Base-by-base conservation (phyloP, 345 rosid genomes). In the Streptanthus diversifolius region DNA sequence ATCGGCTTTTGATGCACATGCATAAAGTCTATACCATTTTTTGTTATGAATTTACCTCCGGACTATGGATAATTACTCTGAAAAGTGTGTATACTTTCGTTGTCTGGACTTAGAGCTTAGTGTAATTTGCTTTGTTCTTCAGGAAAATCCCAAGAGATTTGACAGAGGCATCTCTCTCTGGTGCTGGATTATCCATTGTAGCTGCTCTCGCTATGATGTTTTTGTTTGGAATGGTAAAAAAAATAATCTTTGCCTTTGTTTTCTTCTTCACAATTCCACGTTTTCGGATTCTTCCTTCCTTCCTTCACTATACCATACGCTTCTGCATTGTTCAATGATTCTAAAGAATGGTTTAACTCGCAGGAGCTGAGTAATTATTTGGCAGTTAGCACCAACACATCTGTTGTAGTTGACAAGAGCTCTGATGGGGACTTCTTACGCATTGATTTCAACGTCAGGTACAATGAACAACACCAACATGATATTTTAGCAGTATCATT, bases 91-190 rank as follows among this genome's bases (percentile, higher is more conserved):
- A 36, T 9, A 11, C 22, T 19, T 21, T 21, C 37, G 12, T 55
- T 68, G 60, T 39, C 7, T 37, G 25, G 35, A 51, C 3, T 35
- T 51, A 36, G 71, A 51, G 70, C 27, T 33, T 59, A 47, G 59
- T 59, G 52, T 60, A 7, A 29, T 21, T 14, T 52, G 47, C 53
- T n/a, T 52, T 63, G 2, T 45, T 44, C 7, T 83, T 32, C 87
- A 95, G 99, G 87, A 95, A 95, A 92, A 95, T 92, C 44, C 98
- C 98, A 8, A 86, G 99, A 80, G 98, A 95, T 84, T 85, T 95
- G 87, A 92, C 99, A 0, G 99, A 92, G 84, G 97, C 99, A 37
- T 92, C 99, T 27, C 68, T 95, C 47, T 92, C 98, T 11, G 98
- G 99, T 59, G 99, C 97, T 44, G 98, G 97, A 63, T 76, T 95